Evolutionary conservation across 2,329 filamentous ascomycete species (phyloP).

Genomic region (Ophiostoma australiae): DNA sequence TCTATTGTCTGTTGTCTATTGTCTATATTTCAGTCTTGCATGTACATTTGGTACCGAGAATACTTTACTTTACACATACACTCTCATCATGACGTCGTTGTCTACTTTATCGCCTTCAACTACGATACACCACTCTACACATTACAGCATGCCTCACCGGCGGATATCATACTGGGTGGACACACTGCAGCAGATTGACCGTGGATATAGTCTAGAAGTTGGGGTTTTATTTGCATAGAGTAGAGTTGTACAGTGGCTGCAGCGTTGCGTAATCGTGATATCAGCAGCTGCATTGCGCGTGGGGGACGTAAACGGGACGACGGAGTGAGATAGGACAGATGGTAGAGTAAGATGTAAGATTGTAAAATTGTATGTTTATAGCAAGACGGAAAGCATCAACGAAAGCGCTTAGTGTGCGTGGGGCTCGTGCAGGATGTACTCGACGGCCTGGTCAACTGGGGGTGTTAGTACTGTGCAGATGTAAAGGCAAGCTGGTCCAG

Average conservation of each 20-base stretch:
- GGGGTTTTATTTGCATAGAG: neutral
- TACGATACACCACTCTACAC: too few relatives aligned
- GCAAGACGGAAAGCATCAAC: neutral
- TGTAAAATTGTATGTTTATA: constrained; percentile 6
- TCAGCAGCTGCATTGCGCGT: neutral
- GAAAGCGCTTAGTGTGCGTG: constrained; percentile 63
- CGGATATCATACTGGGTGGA: too few relatives aligned
- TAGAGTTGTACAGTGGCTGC: neutral
- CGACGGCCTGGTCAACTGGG: constrained; percentile 84
- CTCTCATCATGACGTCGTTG: neutral
- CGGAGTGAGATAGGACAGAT: neutral
- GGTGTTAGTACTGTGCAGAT: neutral
- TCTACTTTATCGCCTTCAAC: neutral
- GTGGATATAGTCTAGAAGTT: neutral
- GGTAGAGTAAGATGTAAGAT: neutral
- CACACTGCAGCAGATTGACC: neutral
- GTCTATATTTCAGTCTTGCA: neutral
- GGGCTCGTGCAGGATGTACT: constrained; percentile 89
- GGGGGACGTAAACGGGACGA: neutral
- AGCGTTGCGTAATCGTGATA: neutral
- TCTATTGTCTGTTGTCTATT: neutral
- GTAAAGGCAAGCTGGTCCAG: too few relatives aligned
- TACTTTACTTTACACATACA: neutral
- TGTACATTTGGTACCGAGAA: neutral
- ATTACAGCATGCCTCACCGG: neutral